A percentile compares a stretch with the other conserved stretches of the same genome.
phyloP scores from a whole-genome alignment of 768 basidiomycete species.

The Boletus sensibilis region DNA sequence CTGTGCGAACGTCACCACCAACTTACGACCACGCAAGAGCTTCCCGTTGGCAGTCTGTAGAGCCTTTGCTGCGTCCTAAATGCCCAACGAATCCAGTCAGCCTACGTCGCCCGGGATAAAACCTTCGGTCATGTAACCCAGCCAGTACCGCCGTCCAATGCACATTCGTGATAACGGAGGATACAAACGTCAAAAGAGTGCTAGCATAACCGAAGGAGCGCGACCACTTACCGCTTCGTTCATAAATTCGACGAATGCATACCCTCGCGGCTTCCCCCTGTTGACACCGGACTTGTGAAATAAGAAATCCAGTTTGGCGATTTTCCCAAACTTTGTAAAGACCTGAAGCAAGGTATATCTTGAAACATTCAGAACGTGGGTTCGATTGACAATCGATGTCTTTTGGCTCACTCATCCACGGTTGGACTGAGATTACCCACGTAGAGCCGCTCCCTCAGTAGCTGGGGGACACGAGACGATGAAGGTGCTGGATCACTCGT shows the following conservation, averaged over 20 bases:
- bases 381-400: neutral
- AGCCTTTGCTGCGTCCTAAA: conserved; percentile 85
- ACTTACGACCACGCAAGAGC: conserved; percentile 80
- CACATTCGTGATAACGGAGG: conserved; percentile 20
- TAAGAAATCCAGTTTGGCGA: conserved; percentile 89
- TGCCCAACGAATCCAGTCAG: conserved; percentile 23
- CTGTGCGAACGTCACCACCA: conserved; percentile 90
- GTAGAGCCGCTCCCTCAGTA: conserved; percentile 76
- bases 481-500: conserved; percentile 19
- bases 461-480: conserved; percentile 26
- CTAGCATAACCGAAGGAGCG: conserved; percentile 19
- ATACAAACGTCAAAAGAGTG: conserved; percentile 26
- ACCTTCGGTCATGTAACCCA: conserved; percentile 24
- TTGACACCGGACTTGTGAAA: conserved; percentile 90
- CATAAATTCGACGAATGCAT: conserved; percentile 89
- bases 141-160: conserved; percentile 18
- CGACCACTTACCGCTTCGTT: conserved; percentile 68
- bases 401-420: conserved; percentile 73
- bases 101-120: conserved; percentile 1
- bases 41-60: conserved; percentile 71
- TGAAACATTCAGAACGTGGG: conserved; percentile 15
- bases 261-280: conserved; percentile 93
- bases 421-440: conserved; percentile 85
- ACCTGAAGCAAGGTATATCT: conserved; percentile 88
- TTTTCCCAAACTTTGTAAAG: conserved; percentile 89